Base-by-base conservation (phyloP, 2,329 filamentous ascomycete genomes). In the Talaromyces sp. region DNA sequence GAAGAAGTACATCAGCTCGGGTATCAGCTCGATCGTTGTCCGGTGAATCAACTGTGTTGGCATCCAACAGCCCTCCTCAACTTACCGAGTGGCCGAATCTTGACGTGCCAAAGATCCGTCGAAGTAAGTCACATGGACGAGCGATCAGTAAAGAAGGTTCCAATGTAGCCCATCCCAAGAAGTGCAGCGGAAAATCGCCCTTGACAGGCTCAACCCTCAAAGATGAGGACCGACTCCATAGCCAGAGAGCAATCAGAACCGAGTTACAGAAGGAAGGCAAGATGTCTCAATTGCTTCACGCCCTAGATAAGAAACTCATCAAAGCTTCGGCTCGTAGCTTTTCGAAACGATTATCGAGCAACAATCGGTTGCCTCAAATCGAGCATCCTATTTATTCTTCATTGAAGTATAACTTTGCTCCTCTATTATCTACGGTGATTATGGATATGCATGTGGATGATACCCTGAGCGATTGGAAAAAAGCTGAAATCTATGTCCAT, bases 401-500 rank as follows among this genome's bases (percentile, higher is more conserved):
- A 33, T 37, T 24, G 45, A 61, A 60, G 63, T 43, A 65, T 52
- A 56, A 54, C 22, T 60, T 59, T 39, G 33, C 59, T 66, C 67
- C 24, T 39, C 71, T 72, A 6, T 31, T 74, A n/a, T 62, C 70
- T 13, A 68, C 67, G 60, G 64, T 71, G 13, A 68, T 66, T 24
- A 68, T 74, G 59, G 67, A 65, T 43, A 39, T 65, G 59, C 65
- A 52, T 60, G 66, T 41, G 49, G 64, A 62, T 13, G 54, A 41
- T 31, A 31, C 33, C 2, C 41, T 57, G 14, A 31, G 13, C 16
- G 31, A 49, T 16, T 19, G 47, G 35, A 39, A 41, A n/a, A 49
- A 57, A 22, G 72, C 71, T 14, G 71, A 69, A 24, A 68, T 78
- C 7, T 78, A 76, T 73, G 70, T 75, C 6, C 75, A 76, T n/a